Conservation (phyloP, 768 basidiomycete genomes). For the Rhodosporidiobolus odoratus region DNA sequence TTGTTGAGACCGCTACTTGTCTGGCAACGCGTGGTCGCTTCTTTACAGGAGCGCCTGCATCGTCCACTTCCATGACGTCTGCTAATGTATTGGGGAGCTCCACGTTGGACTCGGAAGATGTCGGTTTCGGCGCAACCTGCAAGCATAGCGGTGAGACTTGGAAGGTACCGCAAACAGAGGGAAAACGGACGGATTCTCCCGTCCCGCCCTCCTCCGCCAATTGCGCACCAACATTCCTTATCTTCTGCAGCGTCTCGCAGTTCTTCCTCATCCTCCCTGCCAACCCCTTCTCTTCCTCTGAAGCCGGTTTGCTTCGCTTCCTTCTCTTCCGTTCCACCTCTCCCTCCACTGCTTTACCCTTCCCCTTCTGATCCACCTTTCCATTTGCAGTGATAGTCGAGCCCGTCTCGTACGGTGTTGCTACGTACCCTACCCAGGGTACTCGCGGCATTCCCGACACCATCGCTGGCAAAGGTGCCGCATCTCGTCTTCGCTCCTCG, state of each 20-base stretch:
- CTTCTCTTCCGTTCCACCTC: not conserved
- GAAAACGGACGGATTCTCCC: conserved; percentile 11
- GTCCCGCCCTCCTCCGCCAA: conserved; percentile 16
- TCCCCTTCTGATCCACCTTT: not conserved
- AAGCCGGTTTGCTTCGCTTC: no score
- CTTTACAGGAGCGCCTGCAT: not conserved
- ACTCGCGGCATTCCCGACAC: conserved; percentile 23
- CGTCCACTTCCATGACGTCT: conserved; percentile 6
- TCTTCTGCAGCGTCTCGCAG: conserved; percentile 27
- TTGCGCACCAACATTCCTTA: conserved; percentile 17
- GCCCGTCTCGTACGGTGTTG: conserved; percentile 11
- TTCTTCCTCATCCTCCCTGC: conserved; percentile 28
- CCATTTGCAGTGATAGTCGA: not conserved
- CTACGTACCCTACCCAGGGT: conserved; percentile 27
- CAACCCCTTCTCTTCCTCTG: conserved; percentile 13
- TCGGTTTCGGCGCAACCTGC: not conserved
- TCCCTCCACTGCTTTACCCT: conserved; percentile 5
- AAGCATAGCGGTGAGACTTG: not conserved
- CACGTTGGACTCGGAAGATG: conserved; percentile 11
- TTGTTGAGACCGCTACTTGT: not conserved
- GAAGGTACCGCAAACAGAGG: not conserved
- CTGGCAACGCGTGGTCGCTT: not conserved
- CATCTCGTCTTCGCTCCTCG: not conserved
- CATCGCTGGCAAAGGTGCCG: conserved; percentile 1
- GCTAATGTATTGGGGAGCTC: not conserved